These are phyloP conservation scores for Ceratocystiopsis brevicomis DNA, from an alignment of 2,329 filamentous ascomycete species.

Conservation along the genomic window DNA sequence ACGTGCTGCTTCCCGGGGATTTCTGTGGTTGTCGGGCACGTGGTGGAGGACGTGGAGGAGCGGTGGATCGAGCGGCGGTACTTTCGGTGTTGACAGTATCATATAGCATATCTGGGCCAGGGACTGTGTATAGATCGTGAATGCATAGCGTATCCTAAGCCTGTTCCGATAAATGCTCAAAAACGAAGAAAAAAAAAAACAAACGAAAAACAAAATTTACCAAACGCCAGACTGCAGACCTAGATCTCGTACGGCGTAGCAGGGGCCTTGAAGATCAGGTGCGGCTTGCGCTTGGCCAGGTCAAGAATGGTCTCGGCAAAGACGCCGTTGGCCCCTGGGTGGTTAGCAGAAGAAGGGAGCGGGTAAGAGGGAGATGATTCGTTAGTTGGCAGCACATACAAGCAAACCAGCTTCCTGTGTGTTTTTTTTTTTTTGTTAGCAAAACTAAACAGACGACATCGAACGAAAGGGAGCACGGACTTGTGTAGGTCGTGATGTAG, in stretches of 20 bases:
- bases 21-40: conserved; percentile 65
- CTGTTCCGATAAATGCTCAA: not conserved
- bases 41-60: conserved; percentile 65
- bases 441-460: not conserved
- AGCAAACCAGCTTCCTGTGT: conserved; percentile 79
- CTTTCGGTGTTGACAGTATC: conserved; percentile 60
- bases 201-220: not conserved
- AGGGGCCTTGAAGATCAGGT: conserved; percentile 59
- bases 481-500: conserved; percentile 44
- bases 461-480: conserved; percentile 23
- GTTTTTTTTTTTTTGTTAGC: conserved; percentile 9
- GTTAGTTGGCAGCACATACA: conserved; percentile 24
- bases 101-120: too few relatives aligned
- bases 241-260: conserved; percentile 37
- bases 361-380: too few relatives aligned
- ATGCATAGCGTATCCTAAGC: too few relatives aligned
- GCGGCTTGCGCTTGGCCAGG: conserved; percentile 70
- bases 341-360: not conserved
- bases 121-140: not conserved
- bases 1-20: conserved; percentile 79
- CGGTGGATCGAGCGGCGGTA: conserved; percentile 84
- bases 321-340: conserved; percentile 70
- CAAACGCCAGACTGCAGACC: not conserved
- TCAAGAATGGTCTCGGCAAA: conserved; percentile 87
- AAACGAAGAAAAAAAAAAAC: not conserved